Evolutionary conservation across 2,329 filamentous ascomycete genomes (phyloP).

Genomic region (Ophiostoma perfectum): DNA sequence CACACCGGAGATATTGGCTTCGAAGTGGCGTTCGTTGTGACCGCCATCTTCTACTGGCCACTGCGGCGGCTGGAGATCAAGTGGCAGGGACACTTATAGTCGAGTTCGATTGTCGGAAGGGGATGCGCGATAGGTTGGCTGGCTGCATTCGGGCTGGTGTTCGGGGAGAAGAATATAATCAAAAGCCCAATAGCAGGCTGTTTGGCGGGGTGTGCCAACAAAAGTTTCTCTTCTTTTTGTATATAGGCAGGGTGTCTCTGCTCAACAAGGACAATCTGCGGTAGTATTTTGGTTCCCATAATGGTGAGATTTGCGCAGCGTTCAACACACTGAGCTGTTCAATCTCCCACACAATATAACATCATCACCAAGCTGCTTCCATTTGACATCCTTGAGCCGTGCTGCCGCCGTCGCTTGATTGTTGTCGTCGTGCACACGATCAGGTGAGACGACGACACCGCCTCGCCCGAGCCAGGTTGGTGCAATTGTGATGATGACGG

Average conservation of each 20-base stretch:
- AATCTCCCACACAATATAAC: constrained; percentile 68
- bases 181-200: background rate
- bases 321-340: constrained; percentile 19
- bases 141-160: too few species aligned
- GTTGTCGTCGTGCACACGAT: constrained; percentile 45
- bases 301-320: background rate
- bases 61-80: constrained; percentile 42
- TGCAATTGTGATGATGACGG: constrained; percentile 81
- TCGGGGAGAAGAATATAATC: too few species aligned
- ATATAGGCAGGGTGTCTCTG: background rate
- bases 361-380: constrained; percentile 76
- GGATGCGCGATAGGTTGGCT: too few species aligned
- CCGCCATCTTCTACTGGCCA: constrained; percentile 44
- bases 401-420: constrained; percentile 55
- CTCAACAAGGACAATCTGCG: background rate
- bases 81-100: constrained; percentile 32
- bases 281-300: background rate
- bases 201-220: background rate
- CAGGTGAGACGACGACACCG: constrained; percentile 72
- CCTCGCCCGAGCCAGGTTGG: constrained; percentile 84
- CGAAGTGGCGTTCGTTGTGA: constrained; percentile 54
- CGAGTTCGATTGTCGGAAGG: background rate
- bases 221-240: background rate
- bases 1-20: constrained; percentile 61
- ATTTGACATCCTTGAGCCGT: constrained; percentile 61